These are phyloP conservation scores for Stylonectria norvegica DNA, from an alignment of 2,329 filamentous ascomycete genomes.

Conservation along the genomic window DNA sequence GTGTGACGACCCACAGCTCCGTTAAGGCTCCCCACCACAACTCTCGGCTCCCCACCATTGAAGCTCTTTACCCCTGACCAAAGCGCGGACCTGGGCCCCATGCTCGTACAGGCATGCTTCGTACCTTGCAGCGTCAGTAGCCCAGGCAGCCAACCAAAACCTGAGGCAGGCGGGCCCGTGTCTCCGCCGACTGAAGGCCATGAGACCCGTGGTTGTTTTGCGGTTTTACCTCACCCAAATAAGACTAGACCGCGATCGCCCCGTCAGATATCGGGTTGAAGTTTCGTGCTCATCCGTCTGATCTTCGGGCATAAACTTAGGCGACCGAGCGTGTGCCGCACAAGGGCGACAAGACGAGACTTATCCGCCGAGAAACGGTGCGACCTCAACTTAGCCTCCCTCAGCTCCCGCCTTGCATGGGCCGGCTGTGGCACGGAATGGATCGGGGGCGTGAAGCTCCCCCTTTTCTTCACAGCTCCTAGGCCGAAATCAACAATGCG, in stretches of 20 bases:
- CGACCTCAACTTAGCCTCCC: constrained; percentile 11
- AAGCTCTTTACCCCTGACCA: constrained; percentile 21
- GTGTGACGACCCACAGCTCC: neutral
- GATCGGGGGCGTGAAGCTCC: constrained; percentile 15
- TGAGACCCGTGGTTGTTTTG: constrained; percentile 19
- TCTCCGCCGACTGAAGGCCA: constrained; percentile 19
- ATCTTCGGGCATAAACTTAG: constrained; percentile 2
- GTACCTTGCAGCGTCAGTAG: constrained; percentile 25
- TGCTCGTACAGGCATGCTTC: no score
- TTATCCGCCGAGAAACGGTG: constrained; percentile 7
- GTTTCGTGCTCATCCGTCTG: constrained; percentile 8
- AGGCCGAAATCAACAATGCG: constrained; percentile 5
- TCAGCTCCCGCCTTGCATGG: constrained; percentile 17
- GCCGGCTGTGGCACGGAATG: constrained; percentile 16
- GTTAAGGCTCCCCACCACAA: neutral
- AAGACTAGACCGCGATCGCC: constrained; percentile 19
- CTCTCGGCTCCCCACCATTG: neutral
- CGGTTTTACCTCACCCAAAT: constrained; percentile 24
- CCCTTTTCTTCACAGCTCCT: constrained; percentile 13
- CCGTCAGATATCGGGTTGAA: constrained; percentile 12
- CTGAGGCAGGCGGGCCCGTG: constrained; percentile 2
- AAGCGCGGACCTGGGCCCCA: constrained; percentile 14
- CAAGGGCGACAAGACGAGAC: constrained; percentile 1
- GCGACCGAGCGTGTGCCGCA: constrained; percentile 7
- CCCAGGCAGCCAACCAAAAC: constrained; percentile 22